Base-by-base conservation (phyloP, 2,329 filamentous ascomycete genomes). In the Colletotrichum salicis region DNA sequence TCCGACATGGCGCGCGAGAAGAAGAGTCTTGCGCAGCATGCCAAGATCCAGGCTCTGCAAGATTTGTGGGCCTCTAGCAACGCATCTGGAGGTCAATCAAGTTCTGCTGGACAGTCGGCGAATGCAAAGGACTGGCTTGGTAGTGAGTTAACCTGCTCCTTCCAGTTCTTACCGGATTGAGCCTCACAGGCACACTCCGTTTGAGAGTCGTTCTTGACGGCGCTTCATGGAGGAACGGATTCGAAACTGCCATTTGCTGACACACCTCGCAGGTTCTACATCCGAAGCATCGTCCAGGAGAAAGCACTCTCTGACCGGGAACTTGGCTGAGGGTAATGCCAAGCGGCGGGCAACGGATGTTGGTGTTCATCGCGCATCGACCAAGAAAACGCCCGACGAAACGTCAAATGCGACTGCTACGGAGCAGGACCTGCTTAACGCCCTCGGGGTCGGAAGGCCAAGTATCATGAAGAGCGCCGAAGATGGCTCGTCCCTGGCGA, bases 21-120 rank as follows among this genome's bases (percentile, higher is more conserved):
- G 68, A 48, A 45, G 27, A 58, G 37, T 12, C 52, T 71, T 5
- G 37, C 64, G 11, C 55, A 24, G 48, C 66, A 48, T 31, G n/a
- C 76, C 33, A 76, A 71, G 31, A 80, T 82, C 5, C 24, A 76
- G 59, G 76, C 75, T 4, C 68, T 78, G 22, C 80, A 82, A 66
- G 73, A 72, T 37, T 65, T 77, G 15, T 82, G 81, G 81, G 77
- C 79, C n/a, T 61, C 67, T 4, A 13, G 22, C 4, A 51, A 15
- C 15, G n/a, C 27, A 19, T 19, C 66, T 33, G 37, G n/a, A 33
- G 4, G 55, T 12, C 2, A 37, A 45, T 51, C 29, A 5, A 41
- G 24, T 48, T 62, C 56, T 12, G 12, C 55, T 37, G 31, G 12
- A 10, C 7, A 8, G n/a, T 15, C n/a, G 29, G 27, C 31, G 51